phyloP scores from a whole-genome alignment of 768 basidiomycete species.

The Russula olivacea region DNA sequence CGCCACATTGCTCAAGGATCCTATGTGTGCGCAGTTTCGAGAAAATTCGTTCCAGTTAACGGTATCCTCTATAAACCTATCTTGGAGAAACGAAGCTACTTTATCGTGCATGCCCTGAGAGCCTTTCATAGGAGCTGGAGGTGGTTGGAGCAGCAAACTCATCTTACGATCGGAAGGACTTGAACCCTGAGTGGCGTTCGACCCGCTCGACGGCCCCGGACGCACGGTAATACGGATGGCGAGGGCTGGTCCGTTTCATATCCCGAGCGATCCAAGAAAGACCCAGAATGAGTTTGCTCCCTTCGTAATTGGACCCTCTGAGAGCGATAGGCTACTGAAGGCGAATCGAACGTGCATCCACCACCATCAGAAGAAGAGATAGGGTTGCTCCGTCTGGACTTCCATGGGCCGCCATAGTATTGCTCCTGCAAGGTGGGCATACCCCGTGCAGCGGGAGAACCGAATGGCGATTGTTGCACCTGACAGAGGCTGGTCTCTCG shows the following conservation, averaged over 20 bases:
- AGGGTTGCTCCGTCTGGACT: constrained; percentile 5
- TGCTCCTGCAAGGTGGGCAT: not conserved
- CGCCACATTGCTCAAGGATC: constrained; percentile 8
- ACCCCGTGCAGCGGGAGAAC: not conserved
- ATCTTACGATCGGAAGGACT: too few species aligned
- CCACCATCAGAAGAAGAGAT: not conserved
- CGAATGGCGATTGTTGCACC: not conserved
- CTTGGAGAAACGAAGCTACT: constrained; percentile 4
- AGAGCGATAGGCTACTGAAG: not conserved
- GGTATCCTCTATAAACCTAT: not conserved
- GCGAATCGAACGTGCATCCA: constrained; percentile 12
- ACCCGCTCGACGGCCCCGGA: too few species aligned
- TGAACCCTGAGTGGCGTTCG: too few species aligned
- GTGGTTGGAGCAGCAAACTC: not conserved
- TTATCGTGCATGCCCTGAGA: constrained; percentile 2
- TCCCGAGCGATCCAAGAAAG: not conserved
- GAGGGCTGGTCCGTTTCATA: constrained; percentile 14
- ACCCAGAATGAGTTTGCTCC: not conserved
- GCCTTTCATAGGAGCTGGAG: constrained; percentile 1
- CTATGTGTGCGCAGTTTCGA: constrained; percentile 1
- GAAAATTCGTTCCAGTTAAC: constrained; percentile 13
- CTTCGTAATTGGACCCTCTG: not conserved
- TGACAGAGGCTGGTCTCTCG: constrained; percentile 5
- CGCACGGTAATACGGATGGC: too few species aligned
- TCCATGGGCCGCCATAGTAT: not conserved